Percentiles rank a stretch among this genome's conserved stretches.
Evolutionary conservation across 441 rosid species (phyloP).

Genomic region (Francoa sonchifolia): DNA sequence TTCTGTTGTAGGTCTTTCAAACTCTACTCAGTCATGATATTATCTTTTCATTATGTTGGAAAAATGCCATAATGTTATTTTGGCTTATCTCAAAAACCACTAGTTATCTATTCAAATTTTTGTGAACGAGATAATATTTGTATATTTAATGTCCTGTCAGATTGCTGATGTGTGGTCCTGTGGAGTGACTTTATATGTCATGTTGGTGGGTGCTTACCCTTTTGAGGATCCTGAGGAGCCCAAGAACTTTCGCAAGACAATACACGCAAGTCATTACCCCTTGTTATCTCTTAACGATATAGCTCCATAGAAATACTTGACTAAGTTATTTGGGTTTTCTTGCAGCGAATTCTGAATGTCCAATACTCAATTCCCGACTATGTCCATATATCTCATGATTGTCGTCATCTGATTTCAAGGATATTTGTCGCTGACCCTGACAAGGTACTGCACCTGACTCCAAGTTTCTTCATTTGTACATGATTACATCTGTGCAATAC

Average conservation of each 20-base stretch:
- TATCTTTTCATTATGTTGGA: not conserved
- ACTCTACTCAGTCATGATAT: too few relatives aligned
- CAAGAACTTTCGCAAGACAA: constrained; percentile 81
- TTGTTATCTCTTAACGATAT: not conserved
- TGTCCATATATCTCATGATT: constrained; percentile 84
- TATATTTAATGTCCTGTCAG: constrained; percentile 26
- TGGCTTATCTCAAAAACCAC: not conserved
- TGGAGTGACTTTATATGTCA: constrained; percentile 88
- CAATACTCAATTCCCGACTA: constrained; percentile 93
- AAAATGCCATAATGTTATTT: not conserved
- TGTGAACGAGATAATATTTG: too few relatives aligned
- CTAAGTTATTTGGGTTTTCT: constrained; percentile 8
- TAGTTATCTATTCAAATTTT: too few relatives aligned
- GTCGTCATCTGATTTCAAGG: constrained; percentile 78
- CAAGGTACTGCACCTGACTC: constrained; percentile 27
- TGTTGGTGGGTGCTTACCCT: constrained; percentile 97
- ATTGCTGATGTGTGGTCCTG: constrained; percentile 99
- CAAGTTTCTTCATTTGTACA: too few relatives aligned
- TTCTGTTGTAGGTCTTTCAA: too few relatives aligned
- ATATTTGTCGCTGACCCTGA: constrained; percentile 89
- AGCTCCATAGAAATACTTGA: constrained; percentile 3
- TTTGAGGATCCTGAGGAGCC: constrained; percentile 97
- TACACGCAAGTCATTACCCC: constrained; percentile 38
- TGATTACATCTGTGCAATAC: too few relatives aligned
- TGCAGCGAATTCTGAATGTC: constrained; percentile 86